These are phyloP conservation scores for Metschnikowia lachancei DNA, from an alignment of 805 yeast species.

Conservation along the genomic window DNA sequence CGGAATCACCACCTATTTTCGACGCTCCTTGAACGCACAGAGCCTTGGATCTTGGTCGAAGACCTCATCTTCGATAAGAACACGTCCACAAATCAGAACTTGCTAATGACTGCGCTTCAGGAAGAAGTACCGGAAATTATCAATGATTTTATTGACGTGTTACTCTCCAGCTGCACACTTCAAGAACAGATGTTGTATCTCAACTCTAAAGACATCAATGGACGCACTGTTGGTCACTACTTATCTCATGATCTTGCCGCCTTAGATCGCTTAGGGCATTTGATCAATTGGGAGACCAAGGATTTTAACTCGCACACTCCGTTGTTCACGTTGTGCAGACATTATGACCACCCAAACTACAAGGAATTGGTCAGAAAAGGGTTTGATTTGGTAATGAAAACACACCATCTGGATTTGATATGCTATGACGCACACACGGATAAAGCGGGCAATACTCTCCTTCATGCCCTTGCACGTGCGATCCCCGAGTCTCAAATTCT, in stretches of 20 bases:
- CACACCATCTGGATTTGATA: slow-evolving; percentile 43
- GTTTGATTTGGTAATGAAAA: slow-evolving; percentile 39
- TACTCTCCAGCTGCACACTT: slow-evolving; percentile 41
- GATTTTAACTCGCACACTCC: slow-evolving; percentile 78
- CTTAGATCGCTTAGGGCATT: slow-evolving; percentile 52
- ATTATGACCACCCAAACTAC: slow-evolving; percentile 76
- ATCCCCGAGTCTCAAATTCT: slow-evolving; percentile 34
- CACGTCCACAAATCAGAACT: slow-evolving; percentile 47
- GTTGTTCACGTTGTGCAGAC: slow-evolving; percentile 66
- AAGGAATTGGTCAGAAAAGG: slow-evolving; percentile 45
- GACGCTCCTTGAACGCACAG: slow-evolving; percentile 44
- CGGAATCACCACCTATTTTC: slow-evolving; percentile 45
- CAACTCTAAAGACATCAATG: slow-evolving; percentile 47
- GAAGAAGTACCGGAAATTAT: slow-evolving; percentile 49
- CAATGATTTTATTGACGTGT: slow-evolving; percentile 40
- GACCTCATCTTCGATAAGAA: slow-evolving; percentile 65
- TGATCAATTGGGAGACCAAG: slow-evolving; percentile 63
- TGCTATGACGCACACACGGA: slow-evolving; percentile 67
- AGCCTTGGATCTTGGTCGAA: slow-evolving; percentile 55
- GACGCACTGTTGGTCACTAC: slow-evolving; percentile 72
- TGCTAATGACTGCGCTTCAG: slow-evolving; percentile 62
- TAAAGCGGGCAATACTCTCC: slow-evolving; percentile 64
- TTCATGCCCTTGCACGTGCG: slow-evolving; percentile 65
- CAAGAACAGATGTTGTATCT: slow-evolving; percentile 51
- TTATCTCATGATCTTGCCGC: slow-evolving; percentile 55